Evolutionary conservation across 2,329 filamentous ascomycete genomes (phyloP), one percentile per base, ranked within the genome.

Genomic region (Achaetomium macrosporum): DNA sequence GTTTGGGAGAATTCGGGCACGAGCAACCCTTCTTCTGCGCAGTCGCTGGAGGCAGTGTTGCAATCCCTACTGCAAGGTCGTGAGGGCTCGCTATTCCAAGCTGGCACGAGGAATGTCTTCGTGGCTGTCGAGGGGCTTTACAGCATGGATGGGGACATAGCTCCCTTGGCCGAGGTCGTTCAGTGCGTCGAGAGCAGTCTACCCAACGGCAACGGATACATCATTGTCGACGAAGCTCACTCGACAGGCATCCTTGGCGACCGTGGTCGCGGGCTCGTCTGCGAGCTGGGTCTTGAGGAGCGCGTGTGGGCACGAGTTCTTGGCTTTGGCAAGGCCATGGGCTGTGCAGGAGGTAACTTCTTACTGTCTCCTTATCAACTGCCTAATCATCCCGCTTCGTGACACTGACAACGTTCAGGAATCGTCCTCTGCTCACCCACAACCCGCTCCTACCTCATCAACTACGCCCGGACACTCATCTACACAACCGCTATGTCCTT

Each of bases 81-180:
- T 0, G 61, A 67, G 5, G 68, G 72, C 15, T 54, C 51, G 0
- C 49, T 50, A 43, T 48, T 80, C 0, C 42, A 42, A 0, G 47
- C 57, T 0, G 77, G 78, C 0, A 53, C 63, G 1, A 64, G 64
- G 0, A 83, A 80, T 57, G 74, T 89, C 2, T 87, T 90, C 58
- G 66, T 90, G n/a, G 81, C 81, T 0, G 74, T 88, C 0, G 86
- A 90, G 59, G 80, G 78, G 0, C 73, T 90, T 0, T 92, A 93
- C 66, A 90, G 86, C 65, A 93, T 93, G 88, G 88, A 92, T 49
- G 88, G 88, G 0, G 87, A 91, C 59, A 69, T 88, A 16, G 80
- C 80, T 0, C 85, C 84, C 0, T 69, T 93, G 11, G 61, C 64
- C 11, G 75, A 82, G 6, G 78, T 91, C 16, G 74, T 86, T 1